These are phyloP conservation scores for Hypoxylon sp. DNA, from an alignment of 2,329 filamentous ascomycete species.

Conservation along the genomic window DNA sequence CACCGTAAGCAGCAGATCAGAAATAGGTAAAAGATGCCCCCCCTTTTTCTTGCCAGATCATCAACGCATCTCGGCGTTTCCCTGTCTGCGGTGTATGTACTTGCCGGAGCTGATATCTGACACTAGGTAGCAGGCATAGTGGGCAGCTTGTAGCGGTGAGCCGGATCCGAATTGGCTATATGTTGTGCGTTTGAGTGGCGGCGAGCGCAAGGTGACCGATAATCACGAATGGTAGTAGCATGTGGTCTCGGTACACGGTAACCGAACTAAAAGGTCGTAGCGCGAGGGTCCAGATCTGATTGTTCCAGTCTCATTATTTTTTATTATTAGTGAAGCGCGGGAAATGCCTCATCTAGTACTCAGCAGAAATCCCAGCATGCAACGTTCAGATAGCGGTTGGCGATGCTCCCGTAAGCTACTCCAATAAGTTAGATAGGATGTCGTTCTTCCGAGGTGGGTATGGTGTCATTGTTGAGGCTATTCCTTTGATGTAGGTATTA, in stretches of 20 bases:
- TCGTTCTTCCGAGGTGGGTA: slow-evolving; percentile 38
- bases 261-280: slow-evolving; percentile 34
- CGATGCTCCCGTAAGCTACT: slow-evolving; percentile 43
- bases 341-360: slow-evolving; percentile 47
- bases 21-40: slow-evolving; percentile 19
- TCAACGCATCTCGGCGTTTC: slow-evolving; percentile 37
- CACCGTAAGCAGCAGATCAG: slow-evolving; percentile 27
- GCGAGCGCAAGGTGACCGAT: slow-evolving; percentile 35
- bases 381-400: slow-evolving; percentile 39
- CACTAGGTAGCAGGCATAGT: slow-evolving; percentile 30
- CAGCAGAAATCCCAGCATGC: slow-evolving; percentile 29
- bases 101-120: slow-evolving; percentile 43
- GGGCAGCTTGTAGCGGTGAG: slow-evolving; percentile 46
- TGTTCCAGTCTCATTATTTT: slow-evolving; percentile 15
- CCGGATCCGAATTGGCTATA: slow-evolving; percentile 37
- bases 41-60: slow-evolving; percentile 37
- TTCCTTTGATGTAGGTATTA: slow-evolving; percentile 25
- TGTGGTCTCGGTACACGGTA: slow-evolving; percentile 37
- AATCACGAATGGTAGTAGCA: slow-evolving; percentile 34
- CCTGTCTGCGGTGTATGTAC: slow-evolving; percentile 27
- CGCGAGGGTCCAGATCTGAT: slow-evolving; percentile 31
- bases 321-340: slow-evolving; percentile 28
- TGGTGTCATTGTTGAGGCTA: slow-evolving; percentile 35
- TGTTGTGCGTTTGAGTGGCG: slow-evolving; percentile 35
- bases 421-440: slow-evolving; percentile 39